These are phyloP conservation scores for Fusarium vanettenii DNA, from an alignment of 2,329 filamentous ascomycete species.

Conservation along the genomic window DNA sequence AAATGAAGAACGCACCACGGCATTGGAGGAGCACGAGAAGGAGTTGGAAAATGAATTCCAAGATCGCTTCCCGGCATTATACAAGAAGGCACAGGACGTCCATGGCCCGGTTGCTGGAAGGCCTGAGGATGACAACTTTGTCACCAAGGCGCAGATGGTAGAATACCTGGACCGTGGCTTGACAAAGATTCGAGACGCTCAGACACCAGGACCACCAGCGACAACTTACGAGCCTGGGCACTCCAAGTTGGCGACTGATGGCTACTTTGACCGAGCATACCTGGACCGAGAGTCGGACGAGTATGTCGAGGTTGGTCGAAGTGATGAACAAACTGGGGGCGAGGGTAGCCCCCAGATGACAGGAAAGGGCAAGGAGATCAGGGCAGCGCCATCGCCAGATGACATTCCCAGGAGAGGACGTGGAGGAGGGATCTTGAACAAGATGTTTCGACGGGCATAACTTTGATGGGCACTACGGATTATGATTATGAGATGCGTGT, in stretches of 20 bases:
- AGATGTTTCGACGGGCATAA: slow-evolving; percentile 50
- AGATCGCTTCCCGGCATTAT: slow-evolving; percentile 57
- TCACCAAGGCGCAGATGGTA: slow-evolving; percentile 60
- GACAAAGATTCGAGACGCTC: slow-evolving; percentile 54
- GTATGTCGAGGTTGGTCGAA: slow-evolving; percentile 49
- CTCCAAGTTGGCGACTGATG: slow-evolving; percentile 47
- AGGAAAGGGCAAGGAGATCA: slow-evolving; percentile 36
- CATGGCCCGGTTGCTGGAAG: slow-evolving; percentile 43
- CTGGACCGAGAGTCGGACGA: slow-evolving; percentile 47
- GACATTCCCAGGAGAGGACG: slow-evolving; percentile 42
- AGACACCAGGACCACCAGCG: slow-evolving; percentile 27
- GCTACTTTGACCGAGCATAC: slow-evolving; percentile 43
- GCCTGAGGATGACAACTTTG: slow-evolving; percentile 51
- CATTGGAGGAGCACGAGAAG: slow-evolving; percentile 58
- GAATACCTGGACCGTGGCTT: slow-evolving; percentile 60
- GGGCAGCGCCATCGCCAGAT: slow-evolving; percentile 27
- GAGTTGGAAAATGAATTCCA: slow-evolving; percentile 63
- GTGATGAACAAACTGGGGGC: slow-evolving; percentile 37
- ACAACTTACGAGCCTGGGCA: slow-evolving; percentile 42
- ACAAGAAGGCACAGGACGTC: slow-evolving; percentile 56
- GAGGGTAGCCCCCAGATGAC: slow-evolving; percentile 29
- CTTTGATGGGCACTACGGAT: not conserved
- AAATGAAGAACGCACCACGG: slow-evolving; percentile 54
- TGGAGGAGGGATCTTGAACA: slow-evolving; percentile 49
- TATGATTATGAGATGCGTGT: slow-evolving; percentile 8